Evolutionary conservation across 2,329 filamentous ascomycete genomes (phyloP), one percentile per base, ranked within the genome.

Genomic region (Botrytis aclada): DNA sequence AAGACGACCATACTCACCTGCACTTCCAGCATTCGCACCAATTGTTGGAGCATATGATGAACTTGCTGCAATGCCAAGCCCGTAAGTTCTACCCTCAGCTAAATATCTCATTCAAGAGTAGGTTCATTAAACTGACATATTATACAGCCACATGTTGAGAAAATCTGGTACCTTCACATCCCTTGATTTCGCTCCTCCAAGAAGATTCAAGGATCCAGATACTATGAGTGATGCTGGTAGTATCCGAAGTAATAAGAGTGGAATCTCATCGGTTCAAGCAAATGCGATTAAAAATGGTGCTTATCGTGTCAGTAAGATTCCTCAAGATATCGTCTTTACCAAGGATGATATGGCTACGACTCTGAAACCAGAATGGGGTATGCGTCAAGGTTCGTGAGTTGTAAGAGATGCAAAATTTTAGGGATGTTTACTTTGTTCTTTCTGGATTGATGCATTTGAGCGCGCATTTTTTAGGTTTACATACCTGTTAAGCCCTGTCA

Each of bases 31-130:
- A 43, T 91, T 93, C 80, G 92, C 90, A n/a, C 95, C 95, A 0
- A 86, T 98, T 56, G 90, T 88, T 37, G 93, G 92, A 74, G 87
- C 94, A 8, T 98, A 94, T 82, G 95, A 98, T 72, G 95, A 98
- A 74, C 89, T 98, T 75, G 83, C 91, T 20, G 87, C 88, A 14
- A 90, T 99, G 76, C 96, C 96, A 54, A 98, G 94, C 87, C 94
- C 96, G 89, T 95, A 89, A 92, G 93, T 92, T 22, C 6, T 10
- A 34, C 47, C 47, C 47, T 51, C 7, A 4, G 0, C 25, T 7
- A 25, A n/a, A 8, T 58, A 6, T 9, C 6, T 29, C 12, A 29
- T 20, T 45, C 5, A 34, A n/a, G 62, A 18, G 18, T 71, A 7
- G 37, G n/a, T 43, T 16, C 34, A 22, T 20, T 22, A 32, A 65